Evolutionary conservation across 2,329 filamentous ascomycete genomes (phyloP), one percentile per base, ranked within the genome.

Genomic region (Colletotrichum gloeosporioides): DNA sequence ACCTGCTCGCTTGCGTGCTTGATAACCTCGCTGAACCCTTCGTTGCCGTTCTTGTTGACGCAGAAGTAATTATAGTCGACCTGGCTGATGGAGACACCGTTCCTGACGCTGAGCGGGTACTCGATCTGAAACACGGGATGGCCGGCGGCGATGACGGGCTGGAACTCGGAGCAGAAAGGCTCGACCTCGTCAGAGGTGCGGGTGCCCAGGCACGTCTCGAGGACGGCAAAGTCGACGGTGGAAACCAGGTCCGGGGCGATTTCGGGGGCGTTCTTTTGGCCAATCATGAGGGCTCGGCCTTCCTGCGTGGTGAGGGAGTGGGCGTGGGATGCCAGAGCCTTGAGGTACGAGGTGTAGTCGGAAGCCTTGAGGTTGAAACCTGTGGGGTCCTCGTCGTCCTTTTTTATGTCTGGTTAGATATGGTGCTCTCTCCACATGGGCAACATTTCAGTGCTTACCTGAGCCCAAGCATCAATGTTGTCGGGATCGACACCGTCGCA

Each of bases 401-500:
- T 71, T 39, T 16, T 22, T 64, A 22, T 49, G 27, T 53, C n/a
- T 53, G n/a, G 44, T 53, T n/a, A 53, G 44, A 53, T 13, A 22
- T 4, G 13, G n/a, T 53, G 44, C n/a, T 53, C 44, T 49, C 44
- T 49, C 44, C 18, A 39, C 15, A 39, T n/a, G 44, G 44, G 10
- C n/a, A n/a, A 13, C 44, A 22, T 53, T 53, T 12, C 44, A 10
- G n/a, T 31, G 16, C 64, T 62, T 65, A 78, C 77, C 16, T 72
- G 65, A 13, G 76, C 80, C 80, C 81, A 84, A 49, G 81, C 82
- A 29, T 84, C 82, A 59, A 84, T 81, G 71, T 84, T 84, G 76
- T 84, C 83, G 4, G 82, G 82, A 72, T 84, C 83, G n/a, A 84
- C 80, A 18, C 79, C 83, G 62, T 84, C 83, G 65, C 83, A 84